Evolutionary conservation across 805 yeast genomes (phyloP).

Genomic region (Pichia phayaonensis): DNA sequence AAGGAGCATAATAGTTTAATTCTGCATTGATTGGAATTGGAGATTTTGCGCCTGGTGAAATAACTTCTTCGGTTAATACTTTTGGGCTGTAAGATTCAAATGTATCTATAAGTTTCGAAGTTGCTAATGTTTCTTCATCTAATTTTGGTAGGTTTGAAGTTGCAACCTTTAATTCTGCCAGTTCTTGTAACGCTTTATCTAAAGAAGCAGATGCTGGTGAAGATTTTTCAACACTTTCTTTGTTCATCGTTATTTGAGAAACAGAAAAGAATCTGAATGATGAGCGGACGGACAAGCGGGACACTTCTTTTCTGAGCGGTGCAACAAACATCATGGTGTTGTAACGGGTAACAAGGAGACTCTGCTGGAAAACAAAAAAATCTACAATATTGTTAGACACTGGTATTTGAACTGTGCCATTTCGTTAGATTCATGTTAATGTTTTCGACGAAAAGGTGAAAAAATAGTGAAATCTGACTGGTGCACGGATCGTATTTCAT

Average conservation of each 20-base stretch:
- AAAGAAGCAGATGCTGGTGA: conserved; percentile 2
- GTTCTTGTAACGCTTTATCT: conserved; percentile 21
- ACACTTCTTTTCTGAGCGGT: neutral
- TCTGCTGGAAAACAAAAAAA: too few relatives aligned
- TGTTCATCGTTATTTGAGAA: neutral
- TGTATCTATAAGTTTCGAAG: conserved; percentile 21
- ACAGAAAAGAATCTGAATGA: neutral
- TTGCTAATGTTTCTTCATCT: conserved; percentile 14
- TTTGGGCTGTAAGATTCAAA: conserved; percentile 31
- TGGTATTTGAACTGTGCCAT: neutral
- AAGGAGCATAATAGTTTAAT: conserved; percentile 73
- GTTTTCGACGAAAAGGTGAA: neutral
- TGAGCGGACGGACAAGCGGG: neutral
- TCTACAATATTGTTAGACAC: too few relatives aligned
- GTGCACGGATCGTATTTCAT: neutral
- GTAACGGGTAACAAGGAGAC: neutral
- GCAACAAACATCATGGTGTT: neutral
- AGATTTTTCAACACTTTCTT: conserved; percentile 1
- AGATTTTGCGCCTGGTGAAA: conserved; percentile 29
- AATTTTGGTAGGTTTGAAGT: conserved; percentile 11
- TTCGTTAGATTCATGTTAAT: neutral
- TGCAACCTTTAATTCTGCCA: conserved; percentile 20
- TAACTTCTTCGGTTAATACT: conserved; percentile 28
- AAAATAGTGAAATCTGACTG: neutral
- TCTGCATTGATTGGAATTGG: conserved; percentile 85